A percentile compares a stretch with the other conserved stretches of the same genome.
These are phyloP conservation scores for Fusarium nanum DNA, from an alignment of 2,329 filamentous ascomycete genomes.

Conservation along the genomic window DNA sequence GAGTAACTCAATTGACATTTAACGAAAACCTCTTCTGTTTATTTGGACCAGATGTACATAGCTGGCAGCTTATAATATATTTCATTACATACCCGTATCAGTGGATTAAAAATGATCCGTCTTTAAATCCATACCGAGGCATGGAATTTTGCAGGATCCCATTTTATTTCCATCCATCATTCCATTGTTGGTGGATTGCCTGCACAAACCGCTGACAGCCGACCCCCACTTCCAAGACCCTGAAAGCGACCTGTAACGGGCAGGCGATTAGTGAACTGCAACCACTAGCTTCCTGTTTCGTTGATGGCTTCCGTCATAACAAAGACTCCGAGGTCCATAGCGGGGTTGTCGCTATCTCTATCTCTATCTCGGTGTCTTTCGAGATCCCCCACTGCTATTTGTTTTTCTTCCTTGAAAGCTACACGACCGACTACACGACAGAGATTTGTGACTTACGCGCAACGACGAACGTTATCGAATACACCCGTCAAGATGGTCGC, in stretches of 20 bases:
- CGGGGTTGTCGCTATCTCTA: constrained; percentile 27
- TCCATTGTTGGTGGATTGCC: constrained; percentile 1
- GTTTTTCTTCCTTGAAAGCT: background rate
- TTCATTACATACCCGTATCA: background rate
- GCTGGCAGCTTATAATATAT: background rate
- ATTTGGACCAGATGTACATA: background rate
- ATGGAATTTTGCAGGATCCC: background rate
- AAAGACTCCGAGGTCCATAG: constrained; percentile 29
- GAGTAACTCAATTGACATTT: constrained; percentile 2
- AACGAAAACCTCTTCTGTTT: background rate
- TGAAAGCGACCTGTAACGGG: constrained; percentile 31
- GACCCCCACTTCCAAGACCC: constrained; percentile 22
- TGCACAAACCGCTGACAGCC: constrained; percentile 42
- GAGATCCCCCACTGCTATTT: constrained; percentile 7
- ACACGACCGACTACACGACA: background rate
- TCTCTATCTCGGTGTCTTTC: background rate
- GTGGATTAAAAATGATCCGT: background rate
- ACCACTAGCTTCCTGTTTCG: constrained; percentile 43
- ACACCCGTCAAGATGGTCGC: constrained; percentile 49
- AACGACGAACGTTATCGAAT: constrained; percentile 1
- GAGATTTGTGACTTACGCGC: background rate
- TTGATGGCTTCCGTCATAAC: constrained; percentile 33
- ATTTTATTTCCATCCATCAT: background rate
- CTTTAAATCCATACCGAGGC: constrained; percentile 1
- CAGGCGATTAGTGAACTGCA: constrained; percentile 29